Evolutionary conservation across 208 protist genomes (phyloP).

Genomic region (Leishmania amazonensis): DNA sequence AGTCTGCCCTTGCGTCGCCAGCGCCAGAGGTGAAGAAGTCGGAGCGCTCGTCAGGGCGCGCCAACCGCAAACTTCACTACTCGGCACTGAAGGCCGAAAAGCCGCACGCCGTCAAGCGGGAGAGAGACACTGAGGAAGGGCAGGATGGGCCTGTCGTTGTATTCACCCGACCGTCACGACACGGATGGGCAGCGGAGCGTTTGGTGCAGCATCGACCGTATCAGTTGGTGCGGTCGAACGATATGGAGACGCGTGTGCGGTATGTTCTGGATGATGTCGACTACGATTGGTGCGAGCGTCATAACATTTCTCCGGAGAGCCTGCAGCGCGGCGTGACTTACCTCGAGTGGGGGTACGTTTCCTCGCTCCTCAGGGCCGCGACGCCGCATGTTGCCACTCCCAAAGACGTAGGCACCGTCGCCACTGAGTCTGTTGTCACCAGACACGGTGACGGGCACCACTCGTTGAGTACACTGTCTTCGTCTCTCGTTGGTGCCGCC

Average conservation of each 20-base stretch:
- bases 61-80: slow-evolving; percentile 10
- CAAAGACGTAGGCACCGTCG: not conserved
- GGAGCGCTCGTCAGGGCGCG: not conserved
- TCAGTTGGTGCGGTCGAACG: slow-evolving; percentile 36
- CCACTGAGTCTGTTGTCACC: not conserved
- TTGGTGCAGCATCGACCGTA: slow-evolving; percentile 47
- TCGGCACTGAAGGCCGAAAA: slow-evolving; percentile 13
- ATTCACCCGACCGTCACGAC: slow-evolving; percentile 20
- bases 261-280: slow-evolving; percentile 78
- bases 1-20: not conserved
- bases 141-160: not conserved
- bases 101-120: not conserved
- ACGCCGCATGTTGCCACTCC: not conserved
- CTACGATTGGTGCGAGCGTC: slow-evolving; percentile 59
- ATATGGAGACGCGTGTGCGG: slow-evolving; percentile 47
- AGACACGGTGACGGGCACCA: not conserved
- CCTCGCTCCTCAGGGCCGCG: slow-evolving; percentile 34
- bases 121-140: not conserved
- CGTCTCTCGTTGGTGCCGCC: not conserved
- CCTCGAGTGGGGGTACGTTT: slow-evolving; percentile 72
- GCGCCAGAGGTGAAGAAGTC: not conserved
- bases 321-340: slow-evolving; percentile 59
- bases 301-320: slow-evolving; percentile 31
- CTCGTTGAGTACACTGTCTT: not conserved
- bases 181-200: slow-evolving; percentile 38